Percentiles rank a stretch among this genome's conserved stretches.
These are phyloP conservation scores for Pythium dissimile DNA, from an alignment of 352 stramenopile genomes.

Conservation along the genomic window DNA sequence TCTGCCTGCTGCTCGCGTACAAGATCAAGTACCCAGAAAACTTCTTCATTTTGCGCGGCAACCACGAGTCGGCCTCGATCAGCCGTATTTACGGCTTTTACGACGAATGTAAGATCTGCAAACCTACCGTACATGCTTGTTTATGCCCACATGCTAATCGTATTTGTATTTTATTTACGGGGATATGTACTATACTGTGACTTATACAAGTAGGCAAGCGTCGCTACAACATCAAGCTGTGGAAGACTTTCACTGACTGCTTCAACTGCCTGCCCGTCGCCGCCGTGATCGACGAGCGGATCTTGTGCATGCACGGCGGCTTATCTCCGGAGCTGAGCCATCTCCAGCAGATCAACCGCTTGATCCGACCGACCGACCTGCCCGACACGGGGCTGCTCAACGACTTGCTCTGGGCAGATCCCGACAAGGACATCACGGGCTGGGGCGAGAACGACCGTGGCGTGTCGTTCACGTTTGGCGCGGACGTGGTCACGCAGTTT, in stretches of 20 bases:
- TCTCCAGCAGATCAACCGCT: neutral
- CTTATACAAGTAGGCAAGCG: neutral
- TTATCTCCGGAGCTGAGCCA: neutral
- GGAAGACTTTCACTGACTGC: neutral
- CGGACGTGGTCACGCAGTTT: neutral
- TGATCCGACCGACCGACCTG: neutral
- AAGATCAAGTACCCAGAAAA: conserved; percentile 4
- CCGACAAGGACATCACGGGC: neutral
- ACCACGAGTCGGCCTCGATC: conserved; percentile 93
- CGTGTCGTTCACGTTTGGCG: neutral
- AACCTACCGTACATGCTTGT: too few species aligned
- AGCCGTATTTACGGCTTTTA: conserved; percentile 90
- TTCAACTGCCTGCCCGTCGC: neutral
- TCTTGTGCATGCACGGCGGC: neutral
- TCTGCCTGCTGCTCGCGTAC: neutral
- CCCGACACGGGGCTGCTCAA: neutral
- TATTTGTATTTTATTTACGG: neutral
- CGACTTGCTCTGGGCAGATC: neutral
- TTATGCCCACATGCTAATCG: too few species aligned
- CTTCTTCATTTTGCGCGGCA: too few species aligned
- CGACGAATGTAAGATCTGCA: conserved; percentile 9
- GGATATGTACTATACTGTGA: neutral
- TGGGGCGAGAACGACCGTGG: neutral
- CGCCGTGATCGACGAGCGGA: neutral
- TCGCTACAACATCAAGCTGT: neutral